Evolutionary conservation across 148 eudicot species (phyloP), one percentile per base, ranked within the genome.

Genomic region (Rhododendron ovatum): DNA sequence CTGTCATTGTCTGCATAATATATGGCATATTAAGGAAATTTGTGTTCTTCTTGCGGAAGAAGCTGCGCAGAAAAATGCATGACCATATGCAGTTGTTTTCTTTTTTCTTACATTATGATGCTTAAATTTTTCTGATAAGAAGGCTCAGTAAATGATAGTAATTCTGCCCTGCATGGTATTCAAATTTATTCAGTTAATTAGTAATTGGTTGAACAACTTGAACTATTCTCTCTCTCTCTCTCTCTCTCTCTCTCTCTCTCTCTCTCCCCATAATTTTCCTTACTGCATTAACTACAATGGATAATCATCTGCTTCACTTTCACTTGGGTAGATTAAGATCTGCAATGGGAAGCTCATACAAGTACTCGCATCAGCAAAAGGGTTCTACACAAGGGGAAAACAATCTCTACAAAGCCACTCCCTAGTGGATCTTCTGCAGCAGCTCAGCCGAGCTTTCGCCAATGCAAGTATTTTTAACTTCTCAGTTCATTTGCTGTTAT

Each of bases 361-460:
- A 87, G 98, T 93, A 83, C 93, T 92, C 91, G 99, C 99, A 74
- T 94, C 96, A 7, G 87, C 57, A 5, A 93, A 94, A 85, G 99
- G 99, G 24, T 97, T 97, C 93, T 95, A 95, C 88, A 92, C 95
- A 82, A 82, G 88, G 87, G 98, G 99, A 28, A 97, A 94, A 89
- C 96, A 92, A 82, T 90, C 83, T 67, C 84, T 97, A 79, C 94
- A 90, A 84, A 92, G 94, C 90, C 96, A 93, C 91, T 95, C 96
- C 83, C 89, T 97, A 28, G 94, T 97, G 80, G 99, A 97, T 91
- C 98, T 97, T 87, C 94, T 97, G 89, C 99, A 97, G 88, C 99
- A 93, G 90, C 96, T 92, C 85, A 97, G 99, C 93, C 99, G 95
- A 92, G 99, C 98, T 82, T 97, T 97, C 55, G 92, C 95, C 82